Evolutionary conservation across 306 rosid species (phyloP).

Genomic region (Arachis stenosperma): DNA sequence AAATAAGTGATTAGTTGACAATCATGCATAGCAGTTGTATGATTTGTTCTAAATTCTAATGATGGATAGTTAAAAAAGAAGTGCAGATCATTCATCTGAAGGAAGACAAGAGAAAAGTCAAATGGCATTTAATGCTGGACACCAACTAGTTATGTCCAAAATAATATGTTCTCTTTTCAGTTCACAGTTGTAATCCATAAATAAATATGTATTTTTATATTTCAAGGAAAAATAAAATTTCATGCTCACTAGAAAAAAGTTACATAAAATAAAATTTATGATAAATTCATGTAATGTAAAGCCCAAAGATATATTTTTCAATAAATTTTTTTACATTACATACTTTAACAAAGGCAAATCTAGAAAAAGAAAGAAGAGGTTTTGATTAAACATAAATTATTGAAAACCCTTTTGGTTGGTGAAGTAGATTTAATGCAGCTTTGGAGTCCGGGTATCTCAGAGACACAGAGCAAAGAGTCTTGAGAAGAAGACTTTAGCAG

Average conservation of each 20-base stretch:
- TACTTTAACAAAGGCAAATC: not conserved
- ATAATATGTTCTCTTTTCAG: not conserved
- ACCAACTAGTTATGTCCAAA: not conserved
- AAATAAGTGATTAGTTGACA: too few species aligned
- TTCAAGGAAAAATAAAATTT: too few species aligned
- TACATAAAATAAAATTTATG: too few species aligned
- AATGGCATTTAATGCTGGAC: not conserved
- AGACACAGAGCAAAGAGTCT: slow-evolving; percentile 25
- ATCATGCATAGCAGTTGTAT: too few species aligned
- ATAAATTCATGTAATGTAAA: too few species aligned
- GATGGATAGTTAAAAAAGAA: not conserved
- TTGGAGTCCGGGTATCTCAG: slow-evolving; percentile 59
- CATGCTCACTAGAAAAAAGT: too few species aligned
- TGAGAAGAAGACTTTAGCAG: slow-evolving; percentile 35
- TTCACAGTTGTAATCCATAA: too few species aligned
- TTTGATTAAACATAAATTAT: not conserved
- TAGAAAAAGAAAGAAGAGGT: not conserved
- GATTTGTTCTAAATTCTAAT: not conserved
- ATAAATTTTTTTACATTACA: too few species aligned
- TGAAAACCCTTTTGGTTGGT: not conserved
- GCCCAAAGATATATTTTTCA: too few species aligned
- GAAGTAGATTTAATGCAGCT: slow-evolving; percentile 47
- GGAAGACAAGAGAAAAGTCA: not conserved
- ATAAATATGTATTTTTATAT: too few species aligned
- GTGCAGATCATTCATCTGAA: not conserved